Base-by-base conservation (phyloP, 2,329 filamentous ascomycete genomes). In the Microdochium bolleyi region DNA sequence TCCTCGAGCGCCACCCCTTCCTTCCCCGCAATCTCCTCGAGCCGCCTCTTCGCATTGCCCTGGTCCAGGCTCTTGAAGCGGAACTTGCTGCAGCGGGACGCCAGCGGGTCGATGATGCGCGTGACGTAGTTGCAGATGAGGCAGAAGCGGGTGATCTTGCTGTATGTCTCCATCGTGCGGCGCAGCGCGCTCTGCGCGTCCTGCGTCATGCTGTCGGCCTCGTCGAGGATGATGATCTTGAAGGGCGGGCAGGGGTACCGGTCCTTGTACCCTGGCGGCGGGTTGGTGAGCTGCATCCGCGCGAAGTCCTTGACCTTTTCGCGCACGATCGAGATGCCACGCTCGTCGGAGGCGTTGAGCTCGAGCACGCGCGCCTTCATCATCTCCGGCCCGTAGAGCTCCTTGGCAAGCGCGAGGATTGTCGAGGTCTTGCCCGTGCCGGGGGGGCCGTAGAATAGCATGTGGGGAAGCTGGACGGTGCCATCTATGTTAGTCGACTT, bases 281-380 rank as follows among this genome's bases (percentile, higher is more conserved):
- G 85, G 59, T 95, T 90, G 27, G 88, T 92, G 56, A 97, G 82
- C 69, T 96, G 92, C 78, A 95, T 92, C 55, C 92, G 85, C 22
- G 95, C 95, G 70, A 99, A 99, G 70, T 96, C 88, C 70, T 99
- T 99, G 68, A 99, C 91, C 71, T 97, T 97, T 65, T 96, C 90
- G 51, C 94, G 88, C 37, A 99, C 92, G 58, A 99, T 97, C 55
- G 84, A 88, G 67, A 99, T 97, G 51, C 95, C 95, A 59, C 94
- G 92, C 74, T 99, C 94, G 73, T 99, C 94, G 37, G 95, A 99
- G 61, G 95, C 95, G 73, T 99, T 99, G 64, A 99, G 85, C 74
- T 99, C 95, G 56, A 99, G 89, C n/a, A 99, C 94, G 49, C 95
- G 88, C 14, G 89, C 84, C 64, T 90, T 92, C 64, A 96, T 88